Percentiles rank a stretch among this genome's conserved stretches.
phyloP scores from a whole-genome alignment of 2,329 filamentous ascomycete species.

The Microcyclosporella mali region DNA sequence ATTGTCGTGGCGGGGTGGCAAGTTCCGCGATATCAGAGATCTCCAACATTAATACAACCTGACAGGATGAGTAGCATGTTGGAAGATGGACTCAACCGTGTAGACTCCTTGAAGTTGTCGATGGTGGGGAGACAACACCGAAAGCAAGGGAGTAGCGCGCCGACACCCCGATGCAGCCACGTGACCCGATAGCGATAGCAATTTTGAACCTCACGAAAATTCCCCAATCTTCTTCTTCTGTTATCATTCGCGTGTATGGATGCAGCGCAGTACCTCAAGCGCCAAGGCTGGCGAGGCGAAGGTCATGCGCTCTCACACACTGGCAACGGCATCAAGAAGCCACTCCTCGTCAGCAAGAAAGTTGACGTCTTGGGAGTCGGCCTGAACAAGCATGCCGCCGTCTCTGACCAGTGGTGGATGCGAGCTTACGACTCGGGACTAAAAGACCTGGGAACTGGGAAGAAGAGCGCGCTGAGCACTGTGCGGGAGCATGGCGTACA shows the following conservation, averaged over 20 bases:
- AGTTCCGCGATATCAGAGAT: no score
- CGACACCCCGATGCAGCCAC: no score
- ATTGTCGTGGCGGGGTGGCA: no score
- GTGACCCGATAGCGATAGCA: no score
- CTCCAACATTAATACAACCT: no score
- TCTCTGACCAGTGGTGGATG: constrained; percentile 91
- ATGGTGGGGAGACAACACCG: no score
- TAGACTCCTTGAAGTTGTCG: no score
- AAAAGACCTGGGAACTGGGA: constrained; percentile 62
- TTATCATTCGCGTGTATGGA: constrained; percentile 57
- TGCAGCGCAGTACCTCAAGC: constrained; percentile 71
- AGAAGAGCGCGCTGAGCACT: constrained; percentile 49
- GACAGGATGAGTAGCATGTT: no score
- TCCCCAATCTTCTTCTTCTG: no score
- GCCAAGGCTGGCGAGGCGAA: constrained; percentile 83
- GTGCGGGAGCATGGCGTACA: constrained; percentile 43
- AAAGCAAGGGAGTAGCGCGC: no score
- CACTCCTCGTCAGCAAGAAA: constrained; percentile 77
- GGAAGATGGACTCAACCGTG: no score
- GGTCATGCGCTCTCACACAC: constrained; percentile 81
- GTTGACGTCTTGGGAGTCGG: constrained; percentile 75
- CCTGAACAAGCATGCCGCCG: constrained; percentile 58
- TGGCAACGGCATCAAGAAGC: constrained; percentile 72
- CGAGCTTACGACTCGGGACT: constrained; percentile 88
- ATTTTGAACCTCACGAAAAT: no score